These are phyloP conservation scores for Cytospora chrysosperma DNA, from an alignment of 2,329 filamentous ascomycete genomes.

Conservation along the genomic window DNA sequence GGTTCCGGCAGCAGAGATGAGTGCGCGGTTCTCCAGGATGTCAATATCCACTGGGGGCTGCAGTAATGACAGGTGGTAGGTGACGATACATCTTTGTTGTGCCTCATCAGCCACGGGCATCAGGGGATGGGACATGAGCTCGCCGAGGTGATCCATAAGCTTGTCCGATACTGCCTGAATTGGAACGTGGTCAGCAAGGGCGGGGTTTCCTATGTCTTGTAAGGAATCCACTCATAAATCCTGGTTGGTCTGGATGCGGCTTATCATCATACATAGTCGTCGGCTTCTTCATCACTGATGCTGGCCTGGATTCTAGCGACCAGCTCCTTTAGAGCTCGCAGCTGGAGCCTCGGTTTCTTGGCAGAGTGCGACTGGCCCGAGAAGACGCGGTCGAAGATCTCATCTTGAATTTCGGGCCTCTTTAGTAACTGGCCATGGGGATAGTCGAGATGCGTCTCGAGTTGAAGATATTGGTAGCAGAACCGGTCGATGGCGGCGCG, in stretches of 20 bases:
- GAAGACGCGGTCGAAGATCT: constrained; percentile 67
- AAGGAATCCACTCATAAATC: no score
- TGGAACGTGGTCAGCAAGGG: not conserved
- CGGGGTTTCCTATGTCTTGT: no score
- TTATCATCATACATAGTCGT: constrained; percentile 72
- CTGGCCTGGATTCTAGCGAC: constrained; percentile 68
- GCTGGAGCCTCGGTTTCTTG: constrained; percentile 58
- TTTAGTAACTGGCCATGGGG: constrained; percentile 61
- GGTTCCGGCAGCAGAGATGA: constrained; percentile 70
- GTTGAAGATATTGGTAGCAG: constrained; percentile 76
- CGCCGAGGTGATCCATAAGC: constrained; percentile 68
- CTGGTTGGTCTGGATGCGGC: not conserved
- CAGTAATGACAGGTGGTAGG: constrained; percentile 56
- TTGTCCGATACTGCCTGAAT: constrained; percentile 78
- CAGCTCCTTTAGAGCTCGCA: constrained; percentile 72
- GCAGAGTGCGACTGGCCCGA: not conserved
- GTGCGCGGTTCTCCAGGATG: constrained; percentile 65
- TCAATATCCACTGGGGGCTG: constrained; percentile 46
- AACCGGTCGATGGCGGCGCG: constrained; percentile 44
- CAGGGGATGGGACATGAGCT: constrained; percentile 61
- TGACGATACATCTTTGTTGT: constrained; percentile 73
- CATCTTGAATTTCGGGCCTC: constrained; percentile 60
- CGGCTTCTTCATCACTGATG: constrained; percentile 67
- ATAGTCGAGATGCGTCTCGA: constrained; percentile 64
- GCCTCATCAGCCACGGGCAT: constrained; percentile 64